A percentile compares a stretch with the other conserved stretches of the same genome.
Conservation (phyloP, 2,329 filamentous ascomycete species). For the Cyphellophora europaea region DNA sequence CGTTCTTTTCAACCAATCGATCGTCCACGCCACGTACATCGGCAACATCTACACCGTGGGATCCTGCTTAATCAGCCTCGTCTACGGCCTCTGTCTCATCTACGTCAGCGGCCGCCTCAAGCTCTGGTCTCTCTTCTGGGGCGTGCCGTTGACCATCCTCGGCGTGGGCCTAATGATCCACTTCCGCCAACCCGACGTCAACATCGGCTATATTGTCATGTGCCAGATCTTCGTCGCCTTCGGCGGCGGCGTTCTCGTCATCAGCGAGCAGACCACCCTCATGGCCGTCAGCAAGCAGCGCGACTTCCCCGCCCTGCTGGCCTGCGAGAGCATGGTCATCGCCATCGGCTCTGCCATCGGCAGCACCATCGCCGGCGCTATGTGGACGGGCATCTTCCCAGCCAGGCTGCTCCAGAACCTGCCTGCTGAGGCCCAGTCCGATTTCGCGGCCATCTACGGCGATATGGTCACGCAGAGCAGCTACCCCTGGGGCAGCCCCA, state of each 20-base stretch:
- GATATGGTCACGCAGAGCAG: constrained; percentile 16
- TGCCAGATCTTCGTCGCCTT: constrained; percentile 47
- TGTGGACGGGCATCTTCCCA: constrained; percentile 48
- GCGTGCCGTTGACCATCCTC: constrained; percentile 38
- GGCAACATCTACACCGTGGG: constrained; percentile 41
- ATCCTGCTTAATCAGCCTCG: constrained; percentile 43
- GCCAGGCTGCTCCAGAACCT: constrained; percentile 14
- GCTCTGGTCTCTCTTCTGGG: constrained; percentile 42
- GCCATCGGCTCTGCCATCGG: constrained; percentile 45
- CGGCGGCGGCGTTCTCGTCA: constrained; percentile 40
- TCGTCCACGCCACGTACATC: constrained; percentile 26
- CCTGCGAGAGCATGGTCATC: constrained; percentile 44
- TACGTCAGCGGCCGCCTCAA: constrained; percentile 40
- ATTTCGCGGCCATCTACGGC: constrained; percentile 18
- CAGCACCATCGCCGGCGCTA: constrained; percentile 43
- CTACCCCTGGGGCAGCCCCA: constrained; percentile 32
- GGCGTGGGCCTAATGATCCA: constrained; percentile 40
- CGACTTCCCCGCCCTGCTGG: constrained; percentile 43
- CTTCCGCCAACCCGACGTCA: constrained; percentile 37
- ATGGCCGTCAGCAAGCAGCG: constrained; percentile 41
- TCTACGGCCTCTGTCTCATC: constrained; percentile 37
- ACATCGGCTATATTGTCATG: constrained; percentile 44
- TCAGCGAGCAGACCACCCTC: constrained; percentile 43
- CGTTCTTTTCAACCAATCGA: constrained; percentile 11
- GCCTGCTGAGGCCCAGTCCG: constrained; percentile 13